Base-by-base conservation (phyloP, 768 basidiomycete genomes). In the Boletus rufocinnamomeus region DNA sequence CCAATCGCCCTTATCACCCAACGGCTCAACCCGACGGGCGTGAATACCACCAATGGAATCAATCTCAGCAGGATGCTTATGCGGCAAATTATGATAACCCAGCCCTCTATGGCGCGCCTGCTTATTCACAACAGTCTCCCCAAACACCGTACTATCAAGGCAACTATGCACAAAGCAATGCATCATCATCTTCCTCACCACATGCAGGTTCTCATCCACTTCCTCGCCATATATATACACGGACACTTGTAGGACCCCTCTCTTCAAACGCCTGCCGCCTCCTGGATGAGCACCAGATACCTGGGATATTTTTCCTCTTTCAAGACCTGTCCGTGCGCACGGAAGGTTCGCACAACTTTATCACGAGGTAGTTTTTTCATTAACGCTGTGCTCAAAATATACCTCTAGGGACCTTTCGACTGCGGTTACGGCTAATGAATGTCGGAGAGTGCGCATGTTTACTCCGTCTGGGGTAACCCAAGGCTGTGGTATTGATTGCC, bases 301-400 rank as follows among this genome's bases (percentile, higher is more conserved):
- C 84, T 51, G 95, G 95, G 8, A 88, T 97, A 61, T 98, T 93
- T 74, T 98, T 97, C 77, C 86, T 97, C 60, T 93, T 95, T 76
- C 93, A 94, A 71, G 95, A 97, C 75, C 76, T 98, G 52, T 94
- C 92, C 47, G 90, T 98, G 49, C 84, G 95, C 57, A 95, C 92
- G 21, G 95, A 98, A 83, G 92, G 91, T 88, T 73, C 69, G 68
- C 53, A 52, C 50, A 68, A 67, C 72, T 71, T 52, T 61, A 71
- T 64, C 67, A 69, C 43, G 28, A 61, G 61, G 14, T 54, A 58
- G 47, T 54, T 62, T 63, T 55, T 61, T 60, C 66, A 63, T 72
- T 62, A 65, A 65, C 61, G 46, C 30, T 40, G 28, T 58, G 43
- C 54, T 63, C 58, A 51, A 63, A 67, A 59, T 65, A 60, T 50